Base-by-base conservation (phyloP, 2,329 filamentous ascomycete species). In the Stagonosporopsis cucurbitacearum region DNA sequence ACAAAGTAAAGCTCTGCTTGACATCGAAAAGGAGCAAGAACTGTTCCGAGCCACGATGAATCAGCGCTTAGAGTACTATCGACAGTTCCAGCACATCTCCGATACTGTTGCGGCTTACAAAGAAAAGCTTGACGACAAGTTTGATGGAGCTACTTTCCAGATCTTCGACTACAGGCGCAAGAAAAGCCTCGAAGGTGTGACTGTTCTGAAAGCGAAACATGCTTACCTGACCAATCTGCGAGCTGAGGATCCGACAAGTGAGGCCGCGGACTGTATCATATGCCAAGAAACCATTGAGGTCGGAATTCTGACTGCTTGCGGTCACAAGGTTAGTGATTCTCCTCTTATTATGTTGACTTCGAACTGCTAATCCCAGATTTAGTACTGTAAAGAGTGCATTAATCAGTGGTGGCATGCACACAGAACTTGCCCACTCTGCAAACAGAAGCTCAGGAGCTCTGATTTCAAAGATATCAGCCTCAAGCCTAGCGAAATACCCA, bases 361-460 rank as follows among this genome's bases (percentile, higher is more conserved):
- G 19, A 47, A 56, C 33, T n/a, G 12, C 44, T 57, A 49, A 57
- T 6, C 33, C 6, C 8, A 4, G 15, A 6, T 3, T 70, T 86
- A 92, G 61, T 98, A 92, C 71, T 97, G 94, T 79, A 92, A 91
- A 67, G 89, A 91, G 25, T 98, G 95, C 74, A 88, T 98, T 64
- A 81, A 82, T 33, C 65, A 86, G 12, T 98, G 95, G 95, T 91
- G 89, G 79, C 81, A 80, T 53, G 81, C 85, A 28, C 87, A 92
- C 64, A 84, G 81, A 17, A 94, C 85, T 47, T 98, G 94, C 65
- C 94, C 94, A 0, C 82, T 91, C 5, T 99, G 95, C 80, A 96
- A 96, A 73, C 84, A 81, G 41, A 80, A 79, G 1, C 78, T 98
- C 6, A 81, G 80, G 25, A 68, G 78, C 0, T 82, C 82, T 2